Evolutionary conservation across 495 filamentous ascomycete genomes (phyloP).

Genomic region (Hyaloscypha hepaticicola): DNA sequence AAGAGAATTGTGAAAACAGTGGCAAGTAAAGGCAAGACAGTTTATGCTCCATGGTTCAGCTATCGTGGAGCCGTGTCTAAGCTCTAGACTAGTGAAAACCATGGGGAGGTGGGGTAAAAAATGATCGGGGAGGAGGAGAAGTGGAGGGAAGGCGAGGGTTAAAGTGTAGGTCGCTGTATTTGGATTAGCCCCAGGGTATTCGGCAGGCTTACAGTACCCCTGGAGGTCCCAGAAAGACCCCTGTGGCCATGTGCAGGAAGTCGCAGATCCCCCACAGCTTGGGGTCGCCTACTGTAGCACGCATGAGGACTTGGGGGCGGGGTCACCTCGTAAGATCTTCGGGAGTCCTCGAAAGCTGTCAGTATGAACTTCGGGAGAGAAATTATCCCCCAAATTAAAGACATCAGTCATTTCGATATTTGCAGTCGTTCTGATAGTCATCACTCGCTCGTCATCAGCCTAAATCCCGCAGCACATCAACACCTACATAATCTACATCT

Average conservation of each 20-base stretch:
- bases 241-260: too few relatives aligned
- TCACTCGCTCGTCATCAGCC: not conserved
- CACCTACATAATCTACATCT: not conserved
- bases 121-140: not conserved
- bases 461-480: not conserved
- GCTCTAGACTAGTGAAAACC: not conserved
- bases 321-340: not conserved
- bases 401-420: not conserved
- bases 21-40: not conserved
- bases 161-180: not conserved
- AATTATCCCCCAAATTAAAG: not conserved
- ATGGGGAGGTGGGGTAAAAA: not conserved
- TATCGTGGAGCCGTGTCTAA: not conserved
- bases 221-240: not conserved
- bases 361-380: not conserved
- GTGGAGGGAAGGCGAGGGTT: not conserved
- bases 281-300: not conserved
- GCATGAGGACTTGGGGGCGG: not conserved
- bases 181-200: not conserved
- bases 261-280: too few relatives aligned
- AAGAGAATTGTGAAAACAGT: not conserved
- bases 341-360: not conserved
- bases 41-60: not conserved
- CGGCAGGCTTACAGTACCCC: not conserved
- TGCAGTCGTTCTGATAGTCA: not conserved